These are phyloP conservation scores for Bathelium albidoporum DNA, from an alignment of 495 filamentous ascomycete genomes.

Conservation along the genomic window DNA sequence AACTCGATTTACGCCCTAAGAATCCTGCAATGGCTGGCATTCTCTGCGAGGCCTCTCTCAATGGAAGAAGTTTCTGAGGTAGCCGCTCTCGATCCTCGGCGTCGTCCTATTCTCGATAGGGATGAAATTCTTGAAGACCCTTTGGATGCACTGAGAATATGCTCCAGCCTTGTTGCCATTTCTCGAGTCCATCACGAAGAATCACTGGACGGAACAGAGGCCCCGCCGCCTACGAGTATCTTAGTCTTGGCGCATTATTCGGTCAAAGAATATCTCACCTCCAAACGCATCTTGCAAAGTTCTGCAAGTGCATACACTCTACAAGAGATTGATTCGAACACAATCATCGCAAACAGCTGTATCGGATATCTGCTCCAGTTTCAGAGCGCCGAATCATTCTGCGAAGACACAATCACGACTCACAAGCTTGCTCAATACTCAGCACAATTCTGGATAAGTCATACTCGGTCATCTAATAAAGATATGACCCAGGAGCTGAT, in stretches of 20 bases:
- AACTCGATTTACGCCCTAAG: background rate
- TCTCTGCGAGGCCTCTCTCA: background rate
- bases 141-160: background rate
- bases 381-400: background rate
- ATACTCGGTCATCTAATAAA: constrained; percentile 6
- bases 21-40: background rate
- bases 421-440: constrained; percentile 12
- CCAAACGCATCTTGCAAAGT: constrained; percentile 10
- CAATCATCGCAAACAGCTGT: constrained; percentile 14
- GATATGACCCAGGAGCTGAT: constrained; percentile 8
- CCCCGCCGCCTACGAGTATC: background rate
- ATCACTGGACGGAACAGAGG: background rate
- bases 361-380: constrained; percentile 13
- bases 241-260: constrained; percentile 22
- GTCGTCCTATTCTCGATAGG: background rate
- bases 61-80: background rate
- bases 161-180: background rate
- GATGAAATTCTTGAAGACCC: background rate
- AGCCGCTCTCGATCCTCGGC: background rate
- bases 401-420: constrained; percentile 7
- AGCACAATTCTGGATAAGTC: constrained; percentile 12
- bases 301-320: constrained; percentile 9
- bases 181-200: background rate
- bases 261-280: constrained; percentile 23
- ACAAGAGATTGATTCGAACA: constrained; percentile 1